Base-by-base conservation (phyloP, 345 rosid species). In the Salix viminalis region DNA sequence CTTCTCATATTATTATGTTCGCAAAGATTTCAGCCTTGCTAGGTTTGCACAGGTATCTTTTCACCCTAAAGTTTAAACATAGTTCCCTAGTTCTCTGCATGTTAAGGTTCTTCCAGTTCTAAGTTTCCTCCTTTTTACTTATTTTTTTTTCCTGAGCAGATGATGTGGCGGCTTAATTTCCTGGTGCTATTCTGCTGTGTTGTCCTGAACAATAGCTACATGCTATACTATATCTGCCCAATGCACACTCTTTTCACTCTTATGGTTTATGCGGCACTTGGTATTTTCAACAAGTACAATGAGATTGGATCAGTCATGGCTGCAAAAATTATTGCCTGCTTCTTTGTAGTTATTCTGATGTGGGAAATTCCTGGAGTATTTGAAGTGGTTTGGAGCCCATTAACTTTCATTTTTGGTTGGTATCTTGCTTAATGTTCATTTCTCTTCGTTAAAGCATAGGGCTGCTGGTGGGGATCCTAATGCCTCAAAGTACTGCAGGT, bases 111-210 rank as follows among this genome's bases (percentile, higher is more conserved):
- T 86, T 78, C 60, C 14, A 72, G 65, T 75, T 76, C 39, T 77
- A 39, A 72, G 62, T 50, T 23, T 74, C 76, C 4, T 79, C 37
- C 37, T 5, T 36, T 36, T 36, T 36, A 5, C 37, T 30, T 78
- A 19, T 73, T 74, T 18, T 79, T 34, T 78, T 76, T 79, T 5
- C 37, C 77, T 79, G 81, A 58, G 67, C 92, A 96, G 99, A 96
- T 96, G 99, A 96, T 96, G 99, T 93, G 98, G 99, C 92, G 99
- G 84, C 92, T 96, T 78, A 96, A 96, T 85, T 96, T 96, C 85
- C 73, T 96, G 89, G 99, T 96, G 70, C 56, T 93, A 71, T 87
- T 93, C 85, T 90, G 94, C 84, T 93, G 99, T 76, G 69, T 93
- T 26, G 84, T 96, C 66, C 98, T 93, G 81, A 86, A 91, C 85